Evolutionary conservation across 352 stramenopile genomes (phyloP).

Genomic region (Aphanomyces euteiches): DNA sequence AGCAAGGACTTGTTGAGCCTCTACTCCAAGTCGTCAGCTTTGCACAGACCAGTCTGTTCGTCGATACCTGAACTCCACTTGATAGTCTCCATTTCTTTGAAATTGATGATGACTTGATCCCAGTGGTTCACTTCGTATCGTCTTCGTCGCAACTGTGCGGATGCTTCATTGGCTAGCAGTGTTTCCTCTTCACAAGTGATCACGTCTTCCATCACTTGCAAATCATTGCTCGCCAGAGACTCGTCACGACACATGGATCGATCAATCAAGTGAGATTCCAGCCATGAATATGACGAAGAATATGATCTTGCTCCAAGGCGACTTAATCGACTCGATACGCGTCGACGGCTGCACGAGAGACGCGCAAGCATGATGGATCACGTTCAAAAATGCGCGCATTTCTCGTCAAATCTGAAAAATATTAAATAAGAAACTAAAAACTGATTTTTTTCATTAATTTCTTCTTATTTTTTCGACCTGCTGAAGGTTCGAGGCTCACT

Average conservation of each 20-base stretch:
- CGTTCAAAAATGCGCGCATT: too few relatives aligned
- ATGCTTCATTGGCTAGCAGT: conserved; percentile 67
- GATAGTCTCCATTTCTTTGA: conserved; percentile 84
- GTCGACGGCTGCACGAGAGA: not conserved
- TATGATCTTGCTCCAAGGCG: too few relatives aligned
- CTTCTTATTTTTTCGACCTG: too few relatives aligned
- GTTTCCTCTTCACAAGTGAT: conserved; percentile 71
- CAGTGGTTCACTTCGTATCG: conserved; percentile 79
- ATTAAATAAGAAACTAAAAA: too few relatives aligned
- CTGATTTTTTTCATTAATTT: too few relatives aligned
- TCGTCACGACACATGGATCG: conserved; percentile 52
- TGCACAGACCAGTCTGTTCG: too few relatives aligned
- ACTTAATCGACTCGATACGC: too few relatives aligned
- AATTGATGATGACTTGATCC: conserved; percentile 85
- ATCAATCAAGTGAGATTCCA: conserved; percentile 39
- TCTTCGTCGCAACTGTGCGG: conserved; percentile 55
- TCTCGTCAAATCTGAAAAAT: too few relatives aligned
- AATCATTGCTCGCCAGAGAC: conserved; percentile 52
- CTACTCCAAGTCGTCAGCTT: conserved; percentile 27
- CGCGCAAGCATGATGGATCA: not conserved
- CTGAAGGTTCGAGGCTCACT: too few relatives aligned
- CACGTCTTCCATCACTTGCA: conserved; percentile 63
- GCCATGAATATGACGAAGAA: conserved; percentile 20
- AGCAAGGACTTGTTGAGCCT: conserved; percentile 60
- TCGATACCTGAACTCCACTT: conserved; percentile 53